phyloP scores from a whole-genome alignment of 345 rosid genomes.

The Eucalyptus sp. region DNA sequence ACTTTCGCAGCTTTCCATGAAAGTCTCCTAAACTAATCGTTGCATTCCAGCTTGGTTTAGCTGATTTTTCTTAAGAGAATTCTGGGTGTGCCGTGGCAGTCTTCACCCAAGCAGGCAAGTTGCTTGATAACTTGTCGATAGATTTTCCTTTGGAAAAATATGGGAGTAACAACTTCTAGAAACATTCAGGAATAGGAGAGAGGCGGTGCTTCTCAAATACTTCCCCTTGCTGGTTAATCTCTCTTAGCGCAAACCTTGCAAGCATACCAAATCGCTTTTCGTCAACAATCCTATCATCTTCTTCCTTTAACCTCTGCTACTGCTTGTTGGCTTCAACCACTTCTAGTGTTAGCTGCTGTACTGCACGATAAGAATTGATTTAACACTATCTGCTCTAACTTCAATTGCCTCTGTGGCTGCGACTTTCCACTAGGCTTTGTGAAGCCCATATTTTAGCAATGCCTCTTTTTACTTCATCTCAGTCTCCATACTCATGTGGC shows the following conservation, averaged over 20 bases:
- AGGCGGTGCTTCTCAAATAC: neutral
- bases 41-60: neutral
- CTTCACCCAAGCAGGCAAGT: neutral
- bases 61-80: neutral
- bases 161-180: neutral
- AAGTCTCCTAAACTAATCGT: neutral
- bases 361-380: slow-evolving; percentile 13
- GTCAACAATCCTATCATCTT: neutral
- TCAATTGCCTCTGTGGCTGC: slow-evolving; percentile 29
- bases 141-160: neutral
- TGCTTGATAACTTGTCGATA: neutral
- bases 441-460: slow-evolving; percentile 15
- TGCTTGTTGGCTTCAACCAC: slow-evolving; percentile 15
- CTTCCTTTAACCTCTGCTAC: slow-evolving; percentile 4
- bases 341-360: slow-evolving; percentile 10
- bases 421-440: slow-evolving; percentile 5
- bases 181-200: neutral
- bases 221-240: neutral
- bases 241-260: neutral
- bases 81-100: neutral
- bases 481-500: slow-evolving; percentile 6
- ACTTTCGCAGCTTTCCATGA: neutral
- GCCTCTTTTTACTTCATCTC: slow-evolving; percentile 20
- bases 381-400: slow-evolving; percentile 7
- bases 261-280: neutral